These are phyloP conservation scores for Coemansia sp. DNA, from an alignment of 192 early-diverging fungal species.

Conservation along the genomic window DNA sequence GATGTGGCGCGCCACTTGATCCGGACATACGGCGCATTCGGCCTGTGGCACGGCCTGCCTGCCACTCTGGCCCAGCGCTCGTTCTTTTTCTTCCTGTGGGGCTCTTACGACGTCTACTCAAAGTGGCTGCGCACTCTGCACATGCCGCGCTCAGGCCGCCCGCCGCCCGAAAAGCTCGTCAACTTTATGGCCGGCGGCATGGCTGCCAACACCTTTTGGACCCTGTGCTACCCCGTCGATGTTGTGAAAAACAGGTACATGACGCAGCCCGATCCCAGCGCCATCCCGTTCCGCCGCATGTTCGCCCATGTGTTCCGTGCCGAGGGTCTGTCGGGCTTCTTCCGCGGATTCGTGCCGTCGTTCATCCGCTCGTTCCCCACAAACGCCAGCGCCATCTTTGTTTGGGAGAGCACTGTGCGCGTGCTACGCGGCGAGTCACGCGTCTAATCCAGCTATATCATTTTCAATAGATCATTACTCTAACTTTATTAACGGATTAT, in stretches of 20 bases:
- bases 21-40: conserved; percentile 72
- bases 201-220: conserved; percentile 90
- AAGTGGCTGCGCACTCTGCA: conserved; percentile 48
- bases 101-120: conserved; percentile 58
- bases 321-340: conserved; percentile 83
- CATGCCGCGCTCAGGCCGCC: conserved; percentile 23
- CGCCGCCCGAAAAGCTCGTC: conserved; percentile 60
- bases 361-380: conserved; percentile 93
- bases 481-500: neutral
- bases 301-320: conserved; percentile 47
- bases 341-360: conserved; percentile 85
- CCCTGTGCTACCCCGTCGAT: conserved; percentile 76
- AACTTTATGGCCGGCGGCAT: conserved; percentile 80
- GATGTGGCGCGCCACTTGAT: conserved; percentile 78
- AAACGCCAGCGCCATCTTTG: conserved; percentile 90
- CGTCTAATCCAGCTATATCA: conserved; percentile 4
- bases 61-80: conserved; percentile 84
- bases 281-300: conserved; percentile 50
- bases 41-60: conserved; percentile 80
- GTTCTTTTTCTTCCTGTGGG: conserved; percentile 71
- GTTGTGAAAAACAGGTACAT: conserved; percentile 92
- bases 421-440: conserved; percentile 36
- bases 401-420: conserved; percentile 75
- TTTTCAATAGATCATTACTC: too few species aligned
- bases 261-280: conserved; percentile 79